Percentiles rank a stretch among this genome's conserved stretches.
Evolutionary conservation across 495 filamentous ascomycete genomes (phyloP).

Genomic region (Hyphodiscus hymeniophilus): DNA sequence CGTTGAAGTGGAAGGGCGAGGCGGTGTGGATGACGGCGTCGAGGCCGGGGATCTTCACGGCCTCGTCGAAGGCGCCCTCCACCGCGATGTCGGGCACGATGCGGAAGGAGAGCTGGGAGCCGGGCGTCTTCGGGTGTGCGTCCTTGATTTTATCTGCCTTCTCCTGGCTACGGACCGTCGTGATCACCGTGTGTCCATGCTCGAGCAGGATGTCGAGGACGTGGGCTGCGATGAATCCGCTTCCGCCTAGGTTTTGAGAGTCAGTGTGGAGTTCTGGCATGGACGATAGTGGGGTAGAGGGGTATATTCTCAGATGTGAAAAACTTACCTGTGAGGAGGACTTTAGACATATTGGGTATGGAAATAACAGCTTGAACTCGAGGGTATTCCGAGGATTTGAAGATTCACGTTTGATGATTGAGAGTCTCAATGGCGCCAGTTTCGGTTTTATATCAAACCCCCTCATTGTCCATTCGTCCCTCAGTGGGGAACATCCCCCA

Average conservation of each 20-base stretch:
- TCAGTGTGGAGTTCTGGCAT: not conserved
- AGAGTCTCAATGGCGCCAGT: not conserved
- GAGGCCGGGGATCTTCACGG: constrained; percentile 60
- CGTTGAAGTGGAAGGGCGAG: constrained; percentile 45
- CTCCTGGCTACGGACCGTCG: constrained; percentile 71
- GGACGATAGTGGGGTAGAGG: constrained; percentile 9
- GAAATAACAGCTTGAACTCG: not conserved
- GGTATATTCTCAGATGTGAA: not conserved
- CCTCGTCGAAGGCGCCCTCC: constrained; percentile 69
- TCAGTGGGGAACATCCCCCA: not conserved
- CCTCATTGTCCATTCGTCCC: not conserved
- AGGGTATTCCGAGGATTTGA: no score
- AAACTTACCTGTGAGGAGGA: constrained; percentile 48
- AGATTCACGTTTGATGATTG: no score
- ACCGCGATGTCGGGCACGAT: constrained; percentile 80
- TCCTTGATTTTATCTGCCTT: constrained; percentile 71
- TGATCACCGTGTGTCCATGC: constrained; percentile 61
- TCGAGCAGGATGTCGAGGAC: constrained; percentile 48
- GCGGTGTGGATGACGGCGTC: constrained; percentile 87
- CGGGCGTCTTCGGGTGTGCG: constrained; percentile 50
- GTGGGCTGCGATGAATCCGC: constrained; percentile 73
- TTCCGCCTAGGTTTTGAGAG: constrained; percentile 38
- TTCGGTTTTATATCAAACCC: not conserved
- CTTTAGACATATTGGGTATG: constrained; percentile 41
- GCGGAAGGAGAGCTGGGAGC: constrained; percentile 61